Base-by-base conservation (phyloP, 371 early-diverging fungal species). In the Mucor sp. region DNA sequence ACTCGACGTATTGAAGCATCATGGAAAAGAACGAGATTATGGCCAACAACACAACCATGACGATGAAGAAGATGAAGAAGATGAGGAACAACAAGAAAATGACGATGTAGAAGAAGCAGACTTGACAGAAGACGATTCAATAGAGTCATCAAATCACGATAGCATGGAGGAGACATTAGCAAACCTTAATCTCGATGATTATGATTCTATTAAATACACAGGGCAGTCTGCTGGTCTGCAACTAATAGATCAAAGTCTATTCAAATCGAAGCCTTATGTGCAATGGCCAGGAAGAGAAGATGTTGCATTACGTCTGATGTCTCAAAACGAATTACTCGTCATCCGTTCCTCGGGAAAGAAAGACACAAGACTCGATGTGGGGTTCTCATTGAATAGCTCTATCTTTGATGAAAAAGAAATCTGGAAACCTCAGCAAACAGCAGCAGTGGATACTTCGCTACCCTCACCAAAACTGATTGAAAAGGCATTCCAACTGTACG, bases 141-240 rank as follows among this genome's bases (percentile, higher is more conserved):
- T 63, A 14, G 39, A 60, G 3, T 60, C 35, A 9, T 59, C 50
- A 19, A 44, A 65, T 9, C 59, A 57, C 21, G 21, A 44, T 11
- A 56, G n/a, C 19, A 69, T 58, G 43, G 66, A 67, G 58, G 71
- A 75, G 32, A 62, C 69, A 39, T 32, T 74, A 6, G 66, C 77
- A 17, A 69, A 68, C 37, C 48, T 78, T 25, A 67, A 71, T 27
- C 32, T 79, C 15, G 66, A 82, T 17, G 82, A 84, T 57, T 84
- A 81, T 59, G 82, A 81, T 32, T 62, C 78, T 4, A 72, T 81
- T n/a, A 80, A 77, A 60, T 84, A 84, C 44, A 72, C 79, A 6
- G 84, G 84, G 0, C 63, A 71, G 32, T 81, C 82, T 4, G 82
- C 84, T 57, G 80, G 82, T 27, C 47, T 80, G 7, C 74, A 74